A percentile compares a stretch with the other conserved stretches of the same genome.
phyloP scores from a whole-genome alignment of 192 early-diverging fungal genomes.

The Backusella liffmaniae region DNA sequence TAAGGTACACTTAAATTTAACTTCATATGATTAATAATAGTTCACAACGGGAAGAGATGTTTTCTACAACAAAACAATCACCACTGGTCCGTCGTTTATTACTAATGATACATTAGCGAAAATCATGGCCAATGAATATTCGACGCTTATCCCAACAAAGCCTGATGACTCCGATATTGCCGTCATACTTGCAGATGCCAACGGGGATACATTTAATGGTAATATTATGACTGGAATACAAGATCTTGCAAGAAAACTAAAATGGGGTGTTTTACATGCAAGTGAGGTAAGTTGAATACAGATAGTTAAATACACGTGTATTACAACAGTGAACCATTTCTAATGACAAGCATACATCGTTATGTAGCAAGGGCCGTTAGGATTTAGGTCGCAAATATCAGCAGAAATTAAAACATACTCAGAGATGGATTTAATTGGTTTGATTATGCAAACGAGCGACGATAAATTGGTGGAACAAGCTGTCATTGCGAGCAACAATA shows the following conservation, averaged over 20 bases:
- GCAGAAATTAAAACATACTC: neutral
- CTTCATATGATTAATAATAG: neutral
- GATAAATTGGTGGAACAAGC: neutral
- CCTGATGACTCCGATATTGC: neutral
- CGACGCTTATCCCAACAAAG: neutral
- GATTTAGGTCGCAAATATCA: neutral
- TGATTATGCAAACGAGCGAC: slow-evolving; percentile 10
- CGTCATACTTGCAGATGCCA: neutral
- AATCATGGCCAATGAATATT: neutral
- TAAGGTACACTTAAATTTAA: neutral
- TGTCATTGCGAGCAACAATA: neutral
- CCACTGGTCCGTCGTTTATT: slow-evolving; percentile 20
- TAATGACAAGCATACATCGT: neutral
- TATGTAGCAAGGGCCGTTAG: neutral
- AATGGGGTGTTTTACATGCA: slow-evolving; percentile 8
- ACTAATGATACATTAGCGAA: slow-evolving; percentile 3
- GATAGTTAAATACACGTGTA: neutral
- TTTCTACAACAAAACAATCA: slow-evolving; percentile 15
- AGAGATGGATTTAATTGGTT: neutral
- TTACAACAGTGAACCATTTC: too few species aligned
- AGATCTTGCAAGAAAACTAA: slow-evolving; percentile 11
- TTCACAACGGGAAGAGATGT: slow-evolving; percentile 14
- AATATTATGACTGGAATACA: slow-evolving; percentile 11
- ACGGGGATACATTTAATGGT: slow-evolving; percentile 15
- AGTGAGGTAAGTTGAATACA: neutral